Conservation (phyloP, 2,329 filamentous ascomycete genomes). For the Trichoderma koningiopsis region DNA sequence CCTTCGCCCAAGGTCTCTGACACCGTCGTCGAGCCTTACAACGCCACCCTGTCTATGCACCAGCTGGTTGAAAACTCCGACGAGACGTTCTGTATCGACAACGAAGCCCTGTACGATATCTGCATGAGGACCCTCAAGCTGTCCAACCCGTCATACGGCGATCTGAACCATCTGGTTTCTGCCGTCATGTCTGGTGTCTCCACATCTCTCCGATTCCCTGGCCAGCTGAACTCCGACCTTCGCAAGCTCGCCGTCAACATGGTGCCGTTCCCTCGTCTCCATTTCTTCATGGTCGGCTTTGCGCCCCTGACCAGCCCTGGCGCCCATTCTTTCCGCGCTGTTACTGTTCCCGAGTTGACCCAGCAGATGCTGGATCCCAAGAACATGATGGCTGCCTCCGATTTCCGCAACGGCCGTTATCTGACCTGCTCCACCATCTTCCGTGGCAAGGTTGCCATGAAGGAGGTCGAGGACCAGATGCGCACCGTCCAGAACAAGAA, state of each 20-base stretch:
- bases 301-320: constrained; percentile 87
- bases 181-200: constrained; percentile 99
- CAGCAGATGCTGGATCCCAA: constrained; percentile 99
- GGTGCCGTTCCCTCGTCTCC: constrained; percentile 99
- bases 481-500: constrained; percentile 99
- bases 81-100: constrained; percentile 99
- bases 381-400: constrained; percentile 99
- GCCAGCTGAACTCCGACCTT: constrained; percentile 99
- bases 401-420: constrained; percentile 99
- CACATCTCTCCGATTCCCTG: constrained; percentile 97
- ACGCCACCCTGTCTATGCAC: constrained; percentile 97
- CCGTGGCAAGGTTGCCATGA: constrained; percentile 99
- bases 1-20: constrained; percentile 99
- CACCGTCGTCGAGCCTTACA: constrained; percentile 99
- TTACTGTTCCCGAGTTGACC: constrained; percentile 95
- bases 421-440: constrained; percentile 99
- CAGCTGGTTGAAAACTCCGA: constrained; percentile 99
- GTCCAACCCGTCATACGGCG: constrained; percentile 95
- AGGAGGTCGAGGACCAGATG: constrained; percentile 99
- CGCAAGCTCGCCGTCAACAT: constrained; percentile 99
- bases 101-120: constrained; percentile 99
- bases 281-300: constrained; percentile 99
- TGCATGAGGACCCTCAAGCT: constrained; percentile 99
- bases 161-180: constrained; percentile 98
- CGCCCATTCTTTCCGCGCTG: constrained; percentile 92